These are phyloP conservation scores for Scheffersomyces spartinae DNA, from an alignment of 805 yeast species.

Conservation along the genomic window DNA sequence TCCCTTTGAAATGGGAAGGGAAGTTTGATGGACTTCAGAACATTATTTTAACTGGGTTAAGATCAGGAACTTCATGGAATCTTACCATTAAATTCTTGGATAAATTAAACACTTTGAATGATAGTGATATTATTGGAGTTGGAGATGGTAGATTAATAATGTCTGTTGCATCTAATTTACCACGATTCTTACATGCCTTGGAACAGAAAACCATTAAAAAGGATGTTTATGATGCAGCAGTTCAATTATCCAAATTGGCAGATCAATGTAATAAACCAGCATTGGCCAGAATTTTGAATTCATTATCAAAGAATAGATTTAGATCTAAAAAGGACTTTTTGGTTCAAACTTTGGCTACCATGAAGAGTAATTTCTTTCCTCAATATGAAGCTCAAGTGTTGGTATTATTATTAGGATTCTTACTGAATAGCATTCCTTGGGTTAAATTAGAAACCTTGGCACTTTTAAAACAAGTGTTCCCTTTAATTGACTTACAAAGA, in stretches of 20 bases:
- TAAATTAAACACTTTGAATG: conserved; percentile 51
- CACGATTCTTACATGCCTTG: conserved; percentile 75
- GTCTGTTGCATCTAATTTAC: conserved; percentile 68
- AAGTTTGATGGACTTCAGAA: conserved; percentile 81
- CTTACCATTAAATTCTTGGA: conserved; percentile 66
- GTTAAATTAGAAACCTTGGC: conserved; percentile 72
- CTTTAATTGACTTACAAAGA: conserved; percentile 62
- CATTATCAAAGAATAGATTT: conserved; percentile 68
- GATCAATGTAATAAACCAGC: conserved; percentile 41
- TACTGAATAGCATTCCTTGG: conserved; percentile 71
- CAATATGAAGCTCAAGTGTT: conserved; percentile 62
- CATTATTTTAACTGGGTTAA: conserved; percentile 66
- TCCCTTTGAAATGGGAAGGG: conserved; percentile 96
- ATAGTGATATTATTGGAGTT: conserved; percentile 68
- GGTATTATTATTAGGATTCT: conserved; percentile 64
- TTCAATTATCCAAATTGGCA: conserved; percentile 50
- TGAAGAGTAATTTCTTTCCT: conserved; percentile 62
- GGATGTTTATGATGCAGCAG: conserved; percentile 43
- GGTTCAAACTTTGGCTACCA: conserved; percentile 63
- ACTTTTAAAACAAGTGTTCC: conserved; percentile 60
- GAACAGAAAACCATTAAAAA: conserved; percentile 37
- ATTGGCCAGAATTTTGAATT: conserved; percentile 60
- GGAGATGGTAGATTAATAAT: conserved; percentile 58
- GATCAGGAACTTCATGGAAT: conserved; percentile 74
- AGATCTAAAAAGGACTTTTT: conserved; percentile 86